These are phyloP conservation scores for Cercospora sp. DNA, from an alignment of 2,329 filamentous ascomycete species.

Conservation along the genomic window DNA sequence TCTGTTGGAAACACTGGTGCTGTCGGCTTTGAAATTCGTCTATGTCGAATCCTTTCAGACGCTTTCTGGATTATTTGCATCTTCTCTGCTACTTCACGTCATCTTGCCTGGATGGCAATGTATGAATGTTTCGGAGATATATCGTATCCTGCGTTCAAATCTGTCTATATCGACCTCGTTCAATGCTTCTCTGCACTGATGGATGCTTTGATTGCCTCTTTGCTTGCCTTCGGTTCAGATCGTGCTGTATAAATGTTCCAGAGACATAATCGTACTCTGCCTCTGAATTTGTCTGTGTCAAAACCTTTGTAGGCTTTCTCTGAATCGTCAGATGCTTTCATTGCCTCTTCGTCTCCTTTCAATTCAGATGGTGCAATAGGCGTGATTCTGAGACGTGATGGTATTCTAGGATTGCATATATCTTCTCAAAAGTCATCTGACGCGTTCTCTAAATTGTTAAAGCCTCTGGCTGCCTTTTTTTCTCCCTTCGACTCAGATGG, in stretches of 20 bases:
- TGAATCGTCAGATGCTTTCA: neutral
- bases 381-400: too few relatives aligned
- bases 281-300: neutral
- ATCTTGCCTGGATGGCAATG: neutral
- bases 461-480: too few relatives aligned
- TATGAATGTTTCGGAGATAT: neutral
- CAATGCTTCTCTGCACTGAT: neutral
- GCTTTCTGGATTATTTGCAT: neutral
- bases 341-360: neutral
- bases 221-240: neutral
- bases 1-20: too few relatives aligned
- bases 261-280: neutral
- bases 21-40: too few relatives aligned
- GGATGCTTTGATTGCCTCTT: neutral
- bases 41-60: neutral
- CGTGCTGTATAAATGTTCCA: neutral
- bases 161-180: neutral
- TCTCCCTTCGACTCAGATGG: too few relatives aligned
- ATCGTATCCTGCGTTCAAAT: neutral
- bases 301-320: neutral
- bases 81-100: neutral
- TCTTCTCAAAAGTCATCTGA: too few relatives aligned
- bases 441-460: neutral
- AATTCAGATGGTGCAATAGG: too few relatives aligned
- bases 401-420: too few relatives aligned